Base-by-base conservation (phyloP, 805 yeast species). In the Candida montana region DNA sequence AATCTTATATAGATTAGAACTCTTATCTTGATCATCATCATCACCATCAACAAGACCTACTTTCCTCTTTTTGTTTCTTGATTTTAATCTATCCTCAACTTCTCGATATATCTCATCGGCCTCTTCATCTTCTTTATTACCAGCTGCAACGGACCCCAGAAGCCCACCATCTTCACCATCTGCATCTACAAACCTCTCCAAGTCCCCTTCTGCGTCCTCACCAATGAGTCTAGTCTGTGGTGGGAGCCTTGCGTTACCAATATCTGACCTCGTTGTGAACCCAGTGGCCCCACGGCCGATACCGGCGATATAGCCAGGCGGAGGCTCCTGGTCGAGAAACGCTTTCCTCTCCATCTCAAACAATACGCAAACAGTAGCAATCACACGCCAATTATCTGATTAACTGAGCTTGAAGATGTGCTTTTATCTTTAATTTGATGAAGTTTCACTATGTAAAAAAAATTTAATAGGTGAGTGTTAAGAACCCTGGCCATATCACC, bases 281-380 rank as follows among this genome's bases (percentile, higher is more conserved):
- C 97, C 98, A 2, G 86, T 76, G 2, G 97, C 98, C 21, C 99
- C 99, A 57, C 99, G 71, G 0, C 97, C 98, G 7, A 89, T 63
- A 20, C 99, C 99, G 3, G 98, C 83, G 31, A 89, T 75, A 57
- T 91, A 91, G 6, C 95, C 95, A 2, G 83, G 75, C 0, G 99
- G 99, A 1, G 98, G 83, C 46, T 79, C 79, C 64, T 84, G 87
- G 55, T 83, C 88, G 36, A 91, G 67, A 62, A 93, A 93, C 5
- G 77, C 66, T 46, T 72, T 74, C 42, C 78, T 59, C 24, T 75
- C 24, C 24, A 21, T 7, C 6, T 21, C 9, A 9, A 21, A 21
- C 6, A 9, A 9, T 7, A 21, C 9, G 9, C 24, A 21, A 9
- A 21, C 38, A 42, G 49, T 40, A 41, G 4, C n/a, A n/a, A n/a